Evolutionary conservation across 805 yeast species (phyloP), one percentile per base, ranked within the genome.

Genomic region (Candida golubevii): DNA sequence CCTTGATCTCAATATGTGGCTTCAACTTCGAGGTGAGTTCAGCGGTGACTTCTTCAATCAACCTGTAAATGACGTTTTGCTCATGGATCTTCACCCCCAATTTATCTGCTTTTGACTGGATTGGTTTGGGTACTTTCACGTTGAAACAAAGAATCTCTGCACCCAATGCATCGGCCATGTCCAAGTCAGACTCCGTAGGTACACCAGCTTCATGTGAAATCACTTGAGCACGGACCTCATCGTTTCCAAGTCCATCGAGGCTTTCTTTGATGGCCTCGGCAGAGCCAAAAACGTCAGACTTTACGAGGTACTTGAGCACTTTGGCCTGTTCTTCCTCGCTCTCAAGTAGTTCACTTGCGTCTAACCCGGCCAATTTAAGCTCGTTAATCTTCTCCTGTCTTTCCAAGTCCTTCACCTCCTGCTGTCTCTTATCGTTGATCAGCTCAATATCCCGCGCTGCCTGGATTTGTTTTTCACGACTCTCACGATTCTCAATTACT

Each of bases 231-330:
- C 72, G 70, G 7, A 91, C 91, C 58, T 87, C 95, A 1, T 85
- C 86, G 61, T 91, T 90, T 7, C 97, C 97, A n/a, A 93, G 66
- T 10, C 82, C 82, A 46, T 75, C 73, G 38, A 93, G 79, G 54
- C 91, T 81, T 61, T 90, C 97, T 33, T 71, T 75, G 30, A 93
- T 85, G 1, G 99, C 99, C 60, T 93, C 99, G 0, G 87, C 85
- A 0, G 98, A 90, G 0, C 99, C 99, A 53, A 83, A 82, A 1
- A 91, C 97, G 65, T 93, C 99, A 0, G 96, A 86, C 59, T 87
- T 88, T 31, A 93, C 71, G 26, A 93, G 82, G 51, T 83, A 88
- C 11, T 66, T 61, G 59, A 58, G 38, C 41, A 62, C 42, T 35
- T 42, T 41, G 2, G 51, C 47, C 4, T 55, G 54, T 4, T 54